Evolutionary conservation across 1,284 basidiomycete species (phyloP), one percentile per base, ranked within the genome.

Genomic region (Trichosporon sp.): DNA sequence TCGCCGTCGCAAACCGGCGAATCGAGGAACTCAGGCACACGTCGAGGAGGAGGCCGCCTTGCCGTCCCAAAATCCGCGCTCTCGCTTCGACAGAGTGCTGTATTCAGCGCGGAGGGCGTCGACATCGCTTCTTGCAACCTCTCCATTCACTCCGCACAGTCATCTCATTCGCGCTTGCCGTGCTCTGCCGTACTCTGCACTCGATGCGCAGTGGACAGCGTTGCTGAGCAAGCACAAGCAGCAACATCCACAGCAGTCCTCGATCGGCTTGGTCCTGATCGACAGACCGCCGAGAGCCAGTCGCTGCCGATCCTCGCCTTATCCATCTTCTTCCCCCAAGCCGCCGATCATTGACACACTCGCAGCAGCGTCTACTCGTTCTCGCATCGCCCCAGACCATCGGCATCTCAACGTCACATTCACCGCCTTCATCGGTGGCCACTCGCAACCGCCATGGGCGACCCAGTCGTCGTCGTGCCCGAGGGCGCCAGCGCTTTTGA

Each of bases 401-500:
- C 29, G 19, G 56, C 49, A 31, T n/a, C 58, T 32, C 16, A 16
- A 19, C 54, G 54, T 16, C 27, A 29, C 49, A 21, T 27, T 54
- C 49, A 31, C 9, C 44, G 44, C n/a, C 32, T 16, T 7, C 16
- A n/a, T 27, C 8, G 49, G 49, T 31, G 49, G 49, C 49, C 49
- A 54, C 27, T 54, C 49, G 27, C 25, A 54, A 54, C 32, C 31
- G 49, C 63, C 56, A 65, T 65, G 63, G 63, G 56, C 46, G 63
- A 65, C 33, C 31, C 46, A 19, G 36, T 61, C 56, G 56, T 65
- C 54, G 59, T 23, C 56, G 23, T 29, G 33, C 63, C 56, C 1
- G 58, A 65, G 32, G 63, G 63, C 27, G 49, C 68, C 4, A 69
- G 69, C 4, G 69, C 72, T 4, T 79, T 77, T 64, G 71, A 79